Conservation (phyloP, 139 green algal genomes). For the Picochlorum costavermella region DNA sequence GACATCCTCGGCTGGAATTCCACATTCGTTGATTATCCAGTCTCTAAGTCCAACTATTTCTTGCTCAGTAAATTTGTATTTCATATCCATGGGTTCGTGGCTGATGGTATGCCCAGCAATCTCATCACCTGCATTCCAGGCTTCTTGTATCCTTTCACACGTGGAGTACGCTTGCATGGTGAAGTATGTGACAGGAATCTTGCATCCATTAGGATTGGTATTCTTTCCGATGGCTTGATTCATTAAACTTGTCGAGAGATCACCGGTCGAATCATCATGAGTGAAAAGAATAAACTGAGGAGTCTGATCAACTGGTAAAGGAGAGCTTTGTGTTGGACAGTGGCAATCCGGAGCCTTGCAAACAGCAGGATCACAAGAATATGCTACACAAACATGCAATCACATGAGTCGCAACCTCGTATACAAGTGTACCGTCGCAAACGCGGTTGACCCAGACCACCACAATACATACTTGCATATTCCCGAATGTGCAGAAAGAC, state of each 20-base stretch:
- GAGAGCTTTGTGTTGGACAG: conserved; percentile 1
- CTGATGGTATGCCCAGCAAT: conserved; percentile 14
- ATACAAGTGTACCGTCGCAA: no score
- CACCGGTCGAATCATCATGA: conserved; percentile 8
- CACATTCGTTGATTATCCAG: conserved; percentile 12
- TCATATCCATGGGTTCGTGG: conserved; percentile 3
- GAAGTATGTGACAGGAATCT: conserved; percentile 10
- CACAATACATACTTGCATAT: no score
- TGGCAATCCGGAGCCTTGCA: conserved; percentile 2
- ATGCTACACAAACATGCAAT: background rate
- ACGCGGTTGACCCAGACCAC: no score
- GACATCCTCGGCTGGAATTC: conserved; percentile 12
- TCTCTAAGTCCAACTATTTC: conserved; percentile 8
- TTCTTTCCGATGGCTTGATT: background rate
- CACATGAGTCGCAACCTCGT: no score
- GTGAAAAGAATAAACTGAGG: conserved; percentile 14
- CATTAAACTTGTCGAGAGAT: conserved; percentile 5
- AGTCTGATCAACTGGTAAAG: conserved; percentile 9
- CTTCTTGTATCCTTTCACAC: conserved; percentile 5
- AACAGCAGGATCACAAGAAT: background rate
- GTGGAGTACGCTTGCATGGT: conserved; percentile 8
- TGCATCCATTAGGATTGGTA: conserved; percentile 11
- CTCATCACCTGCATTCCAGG: conserved; percentile 9
- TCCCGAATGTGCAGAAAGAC: no score
- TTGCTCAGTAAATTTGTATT: conserved; percentile 3